These are phyloP conservation scores for Domatiomyces catenatus DNA, from an alignment of 2,329 filamentous ascomycete genomes.

Conservation along the genomic window DNA sequence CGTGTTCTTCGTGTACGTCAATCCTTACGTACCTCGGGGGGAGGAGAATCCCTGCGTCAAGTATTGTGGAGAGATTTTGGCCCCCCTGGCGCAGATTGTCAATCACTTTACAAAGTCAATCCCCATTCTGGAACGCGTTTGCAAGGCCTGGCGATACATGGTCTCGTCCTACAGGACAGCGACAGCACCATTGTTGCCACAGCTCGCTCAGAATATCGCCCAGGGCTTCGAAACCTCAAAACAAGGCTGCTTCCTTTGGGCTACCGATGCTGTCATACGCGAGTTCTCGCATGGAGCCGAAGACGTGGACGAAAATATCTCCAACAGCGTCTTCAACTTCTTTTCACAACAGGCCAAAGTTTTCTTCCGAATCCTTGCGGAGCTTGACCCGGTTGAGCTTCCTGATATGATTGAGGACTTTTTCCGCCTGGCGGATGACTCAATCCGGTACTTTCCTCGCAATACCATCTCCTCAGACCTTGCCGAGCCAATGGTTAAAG, in stretches of 20 bases:
- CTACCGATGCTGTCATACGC: slow-evolving; percentile 81
- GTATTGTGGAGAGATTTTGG: slow-evolving; percentile 91
- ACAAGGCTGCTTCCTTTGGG: slow-evolving; percentile 98
- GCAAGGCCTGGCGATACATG: slow-evolving; percentile 93
- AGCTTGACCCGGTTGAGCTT: slow-evolving; percentile 61
- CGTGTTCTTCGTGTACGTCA: slow-evolving; percentile 65
- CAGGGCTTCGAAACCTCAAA: slow-evolving; percentile 69
- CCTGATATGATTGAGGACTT: slow-evolving; percentile 90
- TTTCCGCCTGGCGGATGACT: slow-evolving; percentile 82
- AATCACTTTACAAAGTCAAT: slow-evolving; percentile 74
- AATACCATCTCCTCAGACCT: slow-evolving; percentile 66
- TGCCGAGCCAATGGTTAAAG: slow-evolving; percentile 69
- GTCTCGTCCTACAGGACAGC: slow-evolving; percentile 85
- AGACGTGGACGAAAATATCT: slow-evolving; percentile 64
- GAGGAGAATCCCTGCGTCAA: slow-evolving; percentile 81
- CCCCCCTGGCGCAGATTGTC: slow-evolving; percentile 68
- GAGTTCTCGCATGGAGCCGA: slow-evolving; percentile 89
- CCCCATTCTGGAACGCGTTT: slow-evolving; percentile 84
- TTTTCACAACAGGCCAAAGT: slow-evolving; percentile 85
- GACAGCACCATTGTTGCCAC: slow-evolving; percentile 68
- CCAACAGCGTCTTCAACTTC: slow-evolving; percentile 79
- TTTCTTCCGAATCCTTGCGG: slow-evolving; percentile 78
- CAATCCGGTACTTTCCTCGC: slow-evolving; percentile 80
- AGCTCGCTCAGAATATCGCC: slow-evolving; percentile 76
- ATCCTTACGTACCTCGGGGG: slow-evolving; percentile 56